Conservation (phyloP, 805 yeast genomes). For the Teunomyces funiuensis region DNA sequence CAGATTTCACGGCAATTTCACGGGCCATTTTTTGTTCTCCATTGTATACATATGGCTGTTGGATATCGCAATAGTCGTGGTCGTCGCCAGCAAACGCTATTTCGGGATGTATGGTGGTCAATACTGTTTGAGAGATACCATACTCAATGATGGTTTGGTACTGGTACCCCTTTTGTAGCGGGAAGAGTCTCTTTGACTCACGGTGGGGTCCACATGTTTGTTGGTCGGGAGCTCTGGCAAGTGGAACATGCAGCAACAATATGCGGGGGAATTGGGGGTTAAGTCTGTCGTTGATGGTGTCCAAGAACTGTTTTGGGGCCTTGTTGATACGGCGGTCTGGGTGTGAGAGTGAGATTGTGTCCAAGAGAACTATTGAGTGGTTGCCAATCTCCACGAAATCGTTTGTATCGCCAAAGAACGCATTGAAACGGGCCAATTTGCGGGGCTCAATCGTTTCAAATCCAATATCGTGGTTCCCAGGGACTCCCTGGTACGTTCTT, state of each 20-base stretch:
- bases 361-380: slow-evolving; percentile 73
- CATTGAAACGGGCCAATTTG: slow-evolving; percentile 61
- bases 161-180: slow-evolving; percentile 73
- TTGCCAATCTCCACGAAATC: slow-evolving; percentile 57
- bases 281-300: slow-evolving; percentile 23
- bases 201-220: slow-evolving; percentile 76
- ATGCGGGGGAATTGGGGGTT: slow-evolving; percentile 54
- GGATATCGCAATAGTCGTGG: slow-evolving; percentile 88
- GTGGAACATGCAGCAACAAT: slow-evolving; percentile 83
- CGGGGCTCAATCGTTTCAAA: slow-evolving; percentile 69
- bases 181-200: slow-evolving; percentile 65
- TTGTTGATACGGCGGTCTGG: slow-evolving; percentile 37
- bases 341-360: slow-evolving; percentile 80
- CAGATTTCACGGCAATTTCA: slow-evolving; percentile 85
- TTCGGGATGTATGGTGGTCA: slow-evolving; percentile 61
- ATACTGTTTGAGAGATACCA: slow-evolving; percentile 55
- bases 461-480: slow-evolving; percentile 98
- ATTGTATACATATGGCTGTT: slow-evolving; percentile 42
- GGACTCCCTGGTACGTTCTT: slow-evolving; percentile 42
- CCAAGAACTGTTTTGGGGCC: slow-evolving; percentile 58
- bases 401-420: slow-evolving; percentile 73
- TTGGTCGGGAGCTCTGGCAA: slow-evolving; percentile 62
- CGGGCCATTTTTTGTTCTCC: slow-evolving; percentile 18
- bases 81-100: slow-evolving; percentile 90
- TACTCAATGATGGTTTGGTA: slow-evolving; percentile 85